Base-by-base conservation (phyloP, 805 yeast genomes). In the Kazachstania taianensis region DNA sequence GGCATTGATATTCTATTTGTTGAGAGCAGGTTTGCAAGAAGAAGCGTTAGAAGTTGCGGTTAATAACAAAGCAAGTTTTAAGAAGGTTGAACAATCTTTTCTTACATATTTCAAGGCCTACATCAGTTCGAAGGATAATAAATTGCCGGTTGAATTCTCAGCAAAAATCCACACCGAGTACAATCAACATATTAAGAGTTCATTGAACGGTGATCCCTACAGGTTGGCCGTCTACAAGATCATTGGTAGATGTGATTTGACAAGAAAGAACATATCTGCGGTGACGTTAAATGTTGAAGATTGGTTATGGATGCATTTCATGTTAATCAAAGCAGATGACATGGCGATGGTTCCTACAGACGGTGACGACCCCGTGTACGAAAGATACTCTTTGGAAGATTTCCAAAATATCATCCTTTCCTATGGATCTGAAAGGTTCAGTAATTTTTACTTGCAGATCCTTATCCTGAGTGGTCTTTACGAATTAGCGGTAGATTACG, bases 221-320 rank as follows among this genome's bases (percentile, higher is more conserved):
- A 78, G 87, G 54, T 81, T 78, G 54, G 92, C 96, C 0, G 80
- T 86, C 5, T 92, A 84, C 63, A 89, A 92, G 59, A 70, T 92
- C 18, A 71, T 89, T 39, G 97, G 97, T n/a, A 79, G 92, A 57
- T 85, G 96, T 58, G 78, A 78, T 62, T 53, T 80, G 52, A 65
- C 81, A 32, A 68, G 78, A 57, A 75, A 76, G 57, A 63, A 72
- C 43, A 62, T 87, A 48, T 75, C 94, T 25, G 57, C 76, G n/a
- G 73, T 89, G 20, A 72, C 81, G 26, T 61, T 76, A 25, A 82
- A 94, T 40, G 73, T 87, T 32, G 97, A 89, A 58, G 97, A 89
- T 61, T 89, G 97, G 97, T 58, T 89, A 33, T 89, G 98, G 98
- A 74, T 82, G 53, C 96, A 92, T 59, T 68, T 92, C 38, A 70